Evolutionary conservation across 148 eudicot genomes (phyloP).

Genomic region (Polygonum maritimum): DNA sequence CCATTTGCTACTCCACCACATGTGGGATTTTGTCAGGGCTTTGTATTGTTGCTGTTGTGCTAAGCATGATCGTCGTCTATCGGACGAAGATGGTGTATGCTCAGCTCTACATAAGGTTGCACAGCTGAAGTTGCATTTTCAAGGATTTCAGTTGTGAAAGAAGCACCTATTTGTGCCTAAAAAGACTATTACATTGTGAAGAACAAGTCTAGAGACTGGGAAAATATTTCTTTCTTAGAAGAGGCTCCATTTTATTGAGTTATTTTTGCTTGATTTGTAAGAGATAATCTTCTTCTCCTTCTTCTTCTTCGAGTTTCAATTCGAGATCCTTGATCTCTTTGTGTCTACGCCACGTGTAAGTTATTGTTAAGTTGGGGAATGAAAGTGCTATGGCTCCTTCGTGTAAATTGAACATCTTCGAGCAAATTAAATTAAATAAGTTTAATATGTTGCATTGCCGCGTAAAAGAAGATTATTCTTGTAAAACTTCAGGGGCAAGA

Average conservation of each 20-base stretch:
- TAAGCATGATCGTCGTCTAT: constrained; percentile 35
- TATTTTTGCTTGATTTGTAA: neutral
- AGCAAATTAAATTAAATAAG: too few relatives aligned
- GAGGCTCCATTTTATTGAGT: too few relatives aligned
- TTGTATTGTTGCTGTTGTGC: constrained; percentile 24
- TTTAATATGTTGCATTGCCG: too few relatives aligned
- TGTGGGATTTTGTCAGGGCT: constrained; percentile 42
- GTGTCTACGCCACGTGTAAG: too few relatives aligned
- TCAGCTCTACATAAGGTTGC: constrained; percentile 29
- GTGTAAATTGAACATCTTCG: too few relatives aligned
- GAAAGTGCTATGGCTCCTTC: too few relatives aligned
- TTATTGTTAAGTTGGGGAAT: too few relatives aligned
- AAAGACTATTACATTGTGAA: neutral
- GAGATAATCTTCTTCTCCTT: neutral
- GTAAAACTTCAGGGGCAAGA: too few relatives aligned
- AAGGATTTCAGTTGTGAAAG: neutral
- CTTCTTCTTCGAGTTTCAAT: too few relatives aligned
- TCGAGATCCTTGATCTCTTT: neutral
- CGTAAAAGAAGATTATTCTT: too few relatives aligned
- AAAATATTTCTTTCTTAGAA: neutral
- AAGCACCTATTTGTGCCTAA: neutral
- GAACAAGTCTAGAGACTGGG: neutral
- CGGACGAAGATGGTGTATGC: constrained; percentile 46
- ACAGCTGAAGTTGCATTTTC: neutral
- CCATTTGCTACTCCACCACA: constrained; percentile 47